These are phyloP conservation scores for Termitomyces titanicus DNA, from an alignment of 768 basidiomycete species.

Conservation along the genomic window DNA sequence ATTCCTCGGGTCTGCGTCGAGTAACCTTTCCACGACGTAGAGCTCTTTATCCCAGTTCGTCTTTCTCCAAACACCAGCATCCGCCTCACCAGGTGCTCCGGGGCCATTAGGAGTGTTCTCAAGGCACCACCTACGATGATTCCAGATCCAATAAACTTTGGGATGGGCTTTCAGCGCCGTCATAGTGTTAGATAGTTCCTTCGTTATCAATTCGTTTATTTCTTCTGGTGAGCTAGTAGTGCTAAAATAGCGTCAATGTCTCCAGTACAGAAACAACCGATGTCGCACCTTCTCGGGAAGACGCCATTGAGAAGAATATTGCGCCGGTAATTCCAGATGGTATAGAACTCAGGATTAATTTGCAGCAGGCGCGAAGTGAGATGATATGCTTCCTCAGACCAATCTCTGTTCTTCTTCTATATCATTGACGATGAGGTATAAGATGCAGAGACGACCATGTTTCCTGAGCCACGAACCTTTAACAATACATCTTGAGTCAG, in stretches of 20 bases:
- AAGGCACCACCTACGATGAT: constrained; percentile 94
- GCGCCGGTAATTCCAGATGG: constrained; percentile 93
- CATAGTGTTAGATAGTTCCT: constrained; percentile 81
- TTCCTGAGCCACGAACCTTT: constrained; percentile 42
- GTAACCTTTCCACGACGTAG: constrained; percentile 86
- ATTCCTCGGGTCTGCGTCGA: constrained; percentile 88
- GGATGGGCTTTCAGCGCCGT: constrained; percentile 78
- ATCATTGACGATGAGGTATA: constrained; percentile 5
- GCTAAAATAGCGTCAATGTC: neutral
- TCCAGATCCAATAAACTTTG: constrained; percentile 99
- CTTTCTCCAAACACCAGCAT: constrained; percentile 67
- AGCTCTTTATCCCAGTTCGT: constrained; percentile 84
- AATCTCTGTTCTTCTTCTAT: constrained; percentile 70
- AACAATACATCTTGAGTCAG: constrained; percentile 61
- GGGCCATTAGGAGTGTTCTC: constrained; percentile 81
- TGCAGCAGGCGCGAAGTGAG: constrained; percentile 74
- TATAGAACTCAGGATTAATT: constrained; percentile 93
- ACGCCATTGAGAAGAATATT: constrained; percentile 70
- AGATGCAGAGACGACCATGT: constrained; percentile 7
- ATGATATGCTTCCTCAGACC: constrained; percentile 70
- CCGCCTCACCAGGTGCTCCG: constrained; percentile 35
- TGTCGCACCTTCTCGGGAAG: constrained; percentile 57
- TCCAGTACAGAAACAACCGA: constrained; percentile 7
- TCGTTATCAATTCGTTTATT: constrained; percentile 58
- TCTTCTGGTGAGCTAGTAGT: constrained; percentile 53